A percentile compares a stretch with the other conserved stretches of the same genome.
Conservation (phyloP, 352 stramenopile species). For the Phytophthora pluvialis region DNA sequence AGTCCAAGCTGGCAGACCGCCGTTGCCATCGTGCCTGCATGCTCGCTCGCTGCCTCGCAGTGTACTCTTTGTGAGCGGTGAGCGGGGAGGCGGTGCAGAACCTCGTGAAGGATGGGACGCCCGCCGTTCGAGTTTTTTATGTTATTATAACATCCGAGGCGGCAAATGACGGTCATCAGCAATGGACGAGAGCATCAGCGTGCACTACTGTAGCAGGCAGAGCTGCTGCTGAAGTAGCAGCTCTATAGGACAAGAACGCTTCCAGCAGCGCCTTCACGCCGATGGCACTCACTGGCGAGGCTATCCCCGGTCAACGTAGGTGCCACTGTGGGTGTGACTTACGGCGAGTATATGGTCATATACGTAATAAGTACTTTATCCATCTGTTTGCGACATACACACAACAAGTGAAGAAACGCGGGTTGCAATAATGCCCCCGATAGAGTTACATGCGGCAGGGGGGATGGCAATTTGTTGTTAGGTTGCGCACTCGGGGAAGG, state of each 20-base stretch:
- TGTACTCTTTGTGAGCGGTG: constrained; percentile 22
- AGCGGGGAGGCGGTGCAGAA: constrained; percentile 13
- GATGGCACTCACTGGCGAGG: background rate
- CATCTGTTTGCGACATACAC: constrained; percentile 1
- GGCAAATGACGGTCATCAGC: no score
- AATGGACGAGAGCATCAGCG: no score
- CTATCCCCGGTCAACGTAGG: constrained; percentile 6
- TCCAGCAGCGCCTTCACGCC: no score
- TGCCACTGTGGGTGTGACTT: constrained; percentile 21
- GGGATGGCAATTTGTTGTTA: constrained; percentile 36
- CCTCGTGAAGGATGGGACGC: background rate
- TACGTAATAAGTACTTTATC: constrained; percentile 5
- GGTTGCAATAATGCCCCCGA: constrained; percentile 23
- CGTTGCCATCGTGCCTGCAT: constrained; percentile 1
- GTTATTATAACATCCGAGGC: no score
- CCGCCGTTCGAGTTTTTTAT: constrained; percentile 1
- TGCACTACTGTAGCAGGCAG: no score
- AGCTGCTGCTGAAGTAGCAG: no score
- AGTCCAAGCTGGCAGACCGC: background rate
- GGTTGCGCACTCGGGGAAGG: constrained; percentile 33
- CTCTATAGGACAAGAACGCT: no score
- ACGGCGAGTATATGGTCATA: constrained; percentile 13
- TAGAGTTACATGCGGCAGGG: constrained; percentile 22
- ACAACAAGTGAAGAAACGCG: background rate
- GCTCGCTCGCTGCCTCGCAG: background rate